Base-by-base conservation (phyloP, 495 filamentous ascomycete genomes). In the Daldinia vernicosa region DNA sequence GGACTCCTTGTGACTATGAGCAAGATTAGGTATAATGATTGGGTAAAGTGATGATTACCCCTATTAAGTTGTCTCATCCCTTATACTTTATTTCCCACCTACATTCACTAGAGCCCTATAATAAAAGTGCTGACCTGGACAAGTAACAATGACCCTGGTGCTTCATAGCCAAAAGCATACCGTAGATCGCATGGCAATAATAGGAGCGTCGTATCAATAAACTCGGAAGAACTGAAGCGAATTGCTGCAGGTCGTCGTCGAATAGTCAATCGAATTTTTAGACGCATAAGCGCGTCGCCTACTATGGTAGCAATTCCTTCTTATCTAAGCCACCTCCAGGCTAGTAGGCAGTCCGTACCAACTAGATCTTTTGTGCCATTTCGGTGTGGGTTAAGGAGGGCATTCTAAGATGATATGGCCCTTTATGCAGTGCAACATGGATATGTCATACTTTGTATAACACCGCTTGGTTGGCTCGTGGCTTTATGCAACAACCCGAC, bases 351-450 rank as follows among this genome's bases (percentile, higher is more conserved):
- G 53, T 37, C 37, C 1, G 9, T 11, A 24, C 17, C 22, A 47
- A 47, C 43, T 47, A 22, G 17, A 22, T 22, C 3, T 47, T 53
- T 61, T 68, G 47, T 56, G 51, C 26, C 56, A 61, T 65, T 72
- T 72, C 70, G 70, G 65, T 69, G 65, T 61, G 60, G 56, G 33
- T 53, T 68, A 32, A 43, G 65, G 70, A 39, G 24, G 40, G 30
- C 17, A 22, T 65, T 61, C 1, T n/a, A 54, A 54, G 53, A 58
- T 33, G 54, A 68, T 61, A 65, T 57, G 65, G 51, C 60, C 37
- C 12, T 35, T 60, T 52, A 66, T n/a, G 61, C 32, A 28, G 69
- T 67, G 69, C 53, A 69, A 72, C 60, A 51, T 66, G 58, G 51
- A 65, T 66, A 66, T 57, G 61, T 59, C 58, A 50, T 12, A 55